Base-by-base conservation (phyloP, 2,329 filamentous ascomycete species). In the Diplodia mutila region DNA sequence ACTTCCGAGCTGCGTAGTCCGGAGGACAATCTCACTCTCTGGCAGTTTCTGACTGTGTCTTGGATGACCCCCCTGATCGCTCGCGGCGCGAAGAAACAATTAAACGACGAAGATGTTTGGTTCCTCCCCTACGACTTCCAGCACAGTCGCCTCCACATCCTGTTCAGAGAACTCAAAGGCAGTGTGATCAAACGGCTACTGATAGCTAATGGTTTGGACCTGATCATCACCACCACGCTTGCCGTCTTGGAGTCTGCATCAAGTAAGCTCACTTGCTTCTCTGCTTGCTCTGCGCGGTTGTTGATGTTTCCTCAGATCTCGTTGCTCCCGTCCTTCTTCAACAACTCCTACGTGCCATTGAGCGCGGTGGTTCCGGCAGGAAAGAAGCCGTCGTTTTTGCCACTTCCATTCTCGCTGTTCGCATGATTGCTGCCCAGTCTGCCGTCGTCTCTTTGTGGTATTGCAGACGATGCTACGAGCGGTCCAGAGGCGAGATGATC, bases 61-160 rank as follows among this genome's bases (percentile, higher is more conserved):
- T 97, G 93, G 93, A 90, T 97, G 80, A 82, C 83, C 0, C 90
- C 93, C 0, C 79, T 97, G 7, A 92, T 96, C 14, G 80, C 82
- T 1, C 78, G 88, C 27, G 92, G 90, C 1, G 85, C 83, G 51
- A 81, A 82, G 34, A 83, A 88, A 49, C 90, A 93, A 71, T 81
- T 97, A 9, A 81, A 93, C 42, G 89, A 93, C 48, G 86, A 90
- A 46, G 92, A 97, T 75, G 90, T 97, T 1, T 97, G 93, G 93
- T 82, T 85, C 48, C 80, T 97, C 0, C 88, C 89, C 0, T 91
- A 89, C 71, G 90, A 95, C 65, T 97, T 94, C 70, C 93, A 97
- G 73, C 93, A 97, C 75, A 85, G 82, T 39, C 84, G 88, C 1
- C 83, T 97, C 0, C 92, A 96, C 75, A 84, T 88, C 52, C 85